Base-by-base conservation (phyloP, 2,329 filamentous ascomycete genomes). In the Fusarium luffae region DNA sequence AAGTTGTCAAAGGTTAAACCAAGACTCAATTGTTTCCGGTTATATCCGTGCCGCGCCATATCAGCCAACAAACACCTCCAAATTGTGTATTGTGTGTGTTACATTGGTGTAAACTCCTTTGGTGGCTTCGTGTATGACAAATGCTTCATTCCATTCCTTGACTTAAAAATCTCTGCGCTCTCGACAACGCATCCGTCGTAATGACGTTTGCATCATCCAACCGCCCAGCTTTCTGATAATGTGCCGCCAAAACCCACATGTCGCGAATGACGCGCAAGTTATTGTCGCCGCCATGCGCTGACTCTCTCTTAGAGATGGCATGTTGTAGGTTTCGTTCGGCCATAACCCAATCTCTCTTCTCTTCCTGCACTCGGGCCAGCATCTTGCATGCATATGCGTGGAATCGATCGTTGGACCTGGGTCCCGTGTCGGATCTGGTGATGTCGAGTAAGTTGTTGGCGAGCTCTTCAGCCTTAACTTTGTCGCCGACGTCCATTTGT, bases 371-470 rank as follows among this genome's bases (percentile, higher is more conserved):
- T 41, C 79, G 70, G 1, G 79, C 78, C 37, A 80, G 68, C 79
- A 80, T 80, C 68, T 80, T 80, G 54, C 75, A 77, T 21, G 78
- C 79, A 50, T 80, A 80, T 7, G 79, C 79, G 49, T 80, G 79
- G 37, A 80, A 80, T n/a, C 79, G 72, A 11, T 76, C 79, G 52
- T 70, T 75, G 2, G 77, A 76, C 28, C 75, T 76, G 4, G 74
- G 68, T 30, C 62, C 60, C 7, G 55, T 34, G 8, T 68, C 65
- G 9, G 69, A 68, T 32, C 67, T 71, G 18, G 78, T 79, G 18
- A 68, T 71, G 8, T 72, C 30, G 10, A 80, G 71, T 50, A 80
- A 46, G 27, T 71, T 63, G 28, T 73, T 28, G 3, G 78, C 79
- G 32, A 80, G 63, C 30, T 74, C 37, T 61, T 80, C 78, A 2